Percentiles rank a stretch among this genome's conserved stretches.
Evolutionary conservation across 192 early-diverging fungal species (phyloP).

Genomic region (Backusella psychrophila): DNA sequence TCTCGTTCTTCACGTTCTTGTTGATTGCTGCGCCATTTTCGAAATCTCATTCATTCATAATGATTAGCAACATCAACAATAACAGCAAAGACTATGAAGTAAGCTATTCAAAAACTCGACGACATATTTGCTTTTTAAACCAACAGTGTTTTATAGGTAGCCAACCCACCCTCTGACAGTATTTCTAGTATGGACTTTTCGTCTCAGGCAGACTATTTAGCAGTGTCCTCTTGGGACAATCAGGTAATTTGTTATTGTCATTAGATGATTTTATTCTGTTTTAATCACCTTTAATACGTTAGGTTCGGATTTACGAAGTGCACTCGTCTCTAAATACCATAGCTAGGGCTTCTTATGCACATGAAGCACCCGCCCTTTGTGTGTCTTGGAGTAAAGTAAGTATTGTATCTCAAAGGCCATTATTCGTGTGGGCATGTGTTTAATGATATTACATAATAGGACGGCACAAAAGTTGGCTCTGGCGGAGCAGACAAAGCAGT

Average conservation of each 20-base stretch:
- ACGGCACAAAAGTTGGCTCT: constrained; percentile 88
- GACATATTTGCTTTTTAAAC: not conserved
- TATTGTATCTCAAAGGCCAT: not conserved
- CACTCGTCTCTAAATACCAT: constrained; percentile 67
- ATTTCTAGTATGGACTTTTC: constrained; percentile 84
- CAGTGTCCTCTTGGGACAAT: constrained; percentile 91
- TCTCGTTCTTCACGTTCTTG: not conserved
- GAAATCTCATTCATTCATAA: not conserved
- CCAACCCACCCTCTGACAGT: constrained; percentile 68
- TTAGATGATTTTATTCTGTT: not conserved
- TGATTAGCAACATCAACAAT: not conserved
- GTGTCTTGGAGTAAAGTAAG: constrained; percentile 81
- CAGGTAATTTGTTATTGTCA: constrained; percentile 21
- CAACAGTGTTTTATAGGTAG: constrained; percentile 34
- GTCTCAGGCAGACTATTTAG: constrained; percentile 78
- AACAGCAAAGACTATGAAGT: constrained; percentile 24
- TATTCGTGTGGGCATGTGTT: not conserved
- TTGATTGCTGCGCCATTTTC: not conserved
- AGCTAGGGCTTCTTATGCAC: constrained; percentile 76
- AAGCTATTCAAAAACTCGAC: not conserved
- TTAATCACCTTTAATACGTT: not conserved
- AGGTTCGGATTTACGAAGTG: constrained; percentile 94
- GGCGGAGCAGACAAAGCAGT: constrained; percentile 90
- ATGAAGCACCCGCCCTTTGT: constrained; percentile 84
- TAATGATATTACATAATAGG: constrained; percentile 45